phyloP scores from a whole-genome alignment of 225 moss, liverwort and hornwort species.

The Pseudoscleropodium purum region DNA sequence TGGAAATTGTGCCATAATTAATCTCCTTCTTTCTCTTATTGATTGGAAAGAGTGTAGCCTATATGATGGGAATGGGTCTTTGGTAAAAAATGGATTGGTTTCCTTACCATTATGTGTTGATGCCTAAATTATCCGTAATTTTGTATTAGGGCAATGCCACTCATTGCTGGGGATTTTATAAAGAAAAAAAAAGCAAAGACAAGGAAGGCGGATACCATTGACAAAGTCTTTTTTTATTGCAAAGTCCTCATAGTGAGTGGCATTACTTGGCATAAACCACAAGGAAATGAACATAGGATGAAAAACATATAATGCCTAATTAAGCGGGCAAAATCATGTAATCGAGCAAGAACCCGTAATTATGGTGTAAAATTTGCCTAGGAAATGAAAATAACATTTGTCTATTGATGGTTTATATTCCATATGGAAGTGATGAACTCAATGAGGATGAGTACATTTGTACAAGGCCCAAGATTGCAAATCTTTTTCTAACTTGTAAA shows the following conservation, averaged over 20 bases:
- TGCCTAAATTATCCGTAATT: background rate
- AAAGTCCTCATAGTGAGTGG: accelerated
- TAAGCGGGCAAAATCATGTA: accelerated
- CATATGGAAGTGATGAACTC: background rate
- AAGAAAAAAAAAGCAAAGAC: background rate
- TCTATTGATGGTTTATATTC: accelerated
- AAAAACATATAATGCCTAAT: background rate
- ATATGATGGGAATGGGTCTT: too few relatives aligned
- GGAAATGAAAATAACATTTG: accelerated
- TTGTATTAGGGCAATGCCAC: too few relatives aligned
- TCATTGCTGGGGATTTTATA: accelerated
- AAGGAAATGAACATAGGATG: background rate
- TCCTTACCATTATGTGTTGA: background rate
- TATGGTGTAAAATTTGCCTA: accelerated
- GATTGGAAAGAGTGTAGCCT: too few relatives aligned
- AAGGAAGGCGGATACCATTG: accelerated
- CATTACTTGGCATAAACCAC: accelerated
- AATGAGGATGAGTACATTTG: accelerated
- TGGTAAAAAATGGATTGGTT: too few relatives aligned
- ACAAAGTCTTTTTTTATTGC: accelerated
- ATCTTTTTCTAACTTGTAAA: background rate
- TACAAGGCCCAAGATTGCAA: background rate
- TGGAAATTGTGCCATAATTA: too few relatives aligned
- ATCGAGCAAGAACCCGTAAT: accelerated
- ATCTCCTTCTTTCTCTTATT: too few relatives aligned